Evolutionary conservation across 306 rosid genomes (phyloP), one percentile per base, ranked within the genome.

Genomic region (Citrullus mucosospermus): DNA sequence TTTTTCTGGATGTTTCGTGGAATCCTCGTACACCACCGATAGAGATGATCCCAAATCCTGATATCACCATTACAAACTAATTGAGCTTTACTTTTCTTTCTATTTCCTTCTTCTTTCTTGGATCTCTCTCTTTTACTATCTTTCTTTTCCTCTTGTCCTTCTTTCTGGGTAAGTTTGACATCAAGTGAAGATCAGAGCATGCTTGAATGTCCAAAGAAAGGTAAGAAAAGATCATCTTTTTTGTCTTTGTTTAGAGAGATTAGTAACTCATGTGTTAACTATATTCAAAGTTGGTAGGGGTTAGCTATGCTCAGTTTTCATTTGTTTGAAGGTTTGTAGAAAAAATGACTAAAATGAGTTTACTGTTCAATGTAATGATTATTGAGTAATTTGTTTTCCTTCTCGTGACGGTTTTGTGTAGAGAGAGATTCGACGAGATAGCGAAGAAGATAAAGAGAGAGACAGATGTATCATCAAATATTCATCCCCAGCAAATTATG

Each of bases 181-280:
- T 53, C 20, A 53, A 53, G 77, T 72, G 48, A 51, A 74, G 78
- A 72, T 20, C 36, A 25, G 25, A 73, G 62, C 78, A 74, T 74
- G 78, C 78, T 5, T 74, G 78, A 34, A 74, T 74, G 78, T 74
- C 78, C 61, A 74, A 74, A 51, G 48, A 74, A 74, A 74, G 78
- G 78, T 74, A 53, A 53, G 46, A 32, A 53, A 16, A 17, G 2
- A 13, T 10, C 4, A 7, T 22, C n/a, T 17, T 18, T 43, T 25
- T 25, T 25, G 28, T 25, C 28, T 25, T 25, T 25, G 28, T 25
- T 25, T 25, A 25, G 1, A 25, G 28, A 25, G 28, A 25, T 25
- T 25, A 25, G 28, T 25, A 0, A 25, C 28, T 25, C 28, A 25
- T 25, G 28, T 25, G 28, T 25, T 25, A 25, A 25, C 28, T 25